Percentiles rank a stretch among this genome's conserved stretches.
Conservation (phyloP, 2,329 filamentous ascomycete genomes). For the Verticillium nonalfalfae region DNA sequence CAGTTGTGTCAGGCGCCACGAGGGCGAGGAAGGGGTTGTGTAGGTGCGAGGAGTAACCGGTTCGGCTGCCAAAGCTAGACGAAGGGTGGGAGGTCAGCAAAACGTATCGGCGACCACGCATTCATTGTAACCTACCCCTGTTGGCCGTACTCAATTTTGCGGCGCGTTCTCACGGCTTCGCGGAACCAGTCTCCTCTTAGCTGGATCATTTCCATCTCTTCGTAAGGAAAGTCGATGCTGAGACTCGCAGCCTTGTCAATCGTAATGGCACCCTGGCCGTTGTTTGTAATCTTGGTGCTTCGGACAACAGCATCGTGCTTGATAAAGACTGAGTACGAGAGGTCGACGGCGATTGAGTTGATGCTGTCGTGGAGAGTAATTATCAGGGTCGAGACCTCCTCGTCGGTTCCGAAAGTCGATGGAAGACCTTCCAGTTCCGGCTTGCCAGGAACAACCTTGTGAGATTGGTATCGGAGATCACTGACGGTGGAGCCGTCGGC, state of each 20-base stretch:
- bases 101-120: neutral
- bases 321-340: slow-evolving; percentile 60
- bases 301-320: slow-evolving; percentile 53
- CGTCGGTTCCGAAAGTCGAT: slow-evolving; percentile 48
- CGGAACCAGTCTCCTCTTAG: slow-evolving; percentile 57
- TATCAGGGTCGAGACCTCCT: slow-evolving; percentile 52
- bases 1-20: slow-evolving; percentile 49
- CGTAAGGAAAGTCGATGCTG: slow-evolving; percentile 53
- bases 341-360: slow-evolving; percentile 48
- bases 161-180: slow-evolving; percentile 47
- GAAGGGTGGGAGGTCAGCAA: neutral
- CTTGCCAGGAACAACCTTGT: slow-evolving; percentile 50
- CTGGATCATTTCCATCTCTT: slow-evolving; percentile 56
- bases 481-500: slow-evolving; percentile 52
- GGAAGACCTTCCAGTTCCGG: slow-evolving; percentile 49
- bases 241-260: slow-evolving; percentile 54
- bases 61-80: slow-evolving; percentile 50
- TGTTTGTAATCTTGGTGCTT: slow-evolving; percentile 56
- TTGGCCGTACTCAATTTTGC: slow-evolving; percentile 49
- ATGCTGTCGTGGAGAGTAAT: slow-evolving; percentile 53
- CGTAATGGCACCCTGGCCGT: slow-evolving; percentile 42
- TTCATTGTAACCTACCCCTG: slow-evolving; percentile 35
- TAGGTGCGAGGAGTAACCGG: slow-evolving; percentile 56
- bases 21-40: slow-evolving; percentile 60
- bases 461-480: slow-evolving; percentile 50